Base-by-base conservation (phyloP, 139 green algal genomes). In the Tetradesmus obliquus region DNA sequence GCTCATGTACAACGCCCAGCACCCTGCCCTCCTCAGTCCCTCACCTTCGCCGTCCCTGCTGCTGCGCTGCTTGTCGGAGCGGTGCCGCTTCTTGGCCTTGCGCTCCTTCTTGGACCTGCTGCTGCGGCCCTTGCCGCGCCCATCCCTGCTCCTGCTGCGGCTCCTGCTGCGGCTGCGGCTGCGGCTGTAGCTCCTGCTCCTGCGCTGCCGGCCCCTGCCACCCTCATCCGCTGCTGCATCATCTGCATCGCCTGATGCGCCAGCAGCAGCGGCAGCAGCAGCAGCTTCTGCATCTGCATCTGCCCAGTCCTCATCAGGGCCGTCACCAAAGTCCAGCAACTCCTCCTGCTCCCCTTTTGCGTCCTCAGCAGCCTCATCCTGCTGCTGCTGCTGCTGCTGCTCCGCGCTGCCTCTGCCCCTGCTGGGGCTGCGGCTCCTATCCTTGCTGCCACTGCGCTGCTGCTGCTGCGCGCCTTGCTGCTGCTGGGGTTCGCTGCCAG, bases 101-200 rank as follows among this genome's bases (percentile, higher is more conserved):
- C 57, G 45, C 57, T 88, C 84, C 57, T 79, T 88, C 84, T 79
- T 88, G 53, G 57, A 9, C 57, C 45, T 66, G 55, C 66, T 88
- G 53, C 83, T 88, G 84, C 84, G 84, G n/a, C 8, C 60, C 60
- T 76, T 82, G 76, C 76, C 24, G 17, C 66, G 32, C 45, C 85
- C 66, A 17, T 89, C 19, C 15, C 66, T 82, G 66, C 66, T 45
- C 84, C 55, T 22, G n/a, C 57, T 88, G 54, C n/a, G 55, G 17
- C 57, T 32, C 83, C 83, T 74, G 22, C 3, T 72, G 9, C 10
- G 9, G 10, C 53, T 32, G 32, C 55, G 71, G 55, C 55, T 76
- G 10, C 66, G 10, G 12, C 66, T 88, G 57, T 53, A 79, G 53
- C 51, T 45, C 17, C n/a, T n/a, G 55, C 66, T 88, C 7, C 84